Evolutionary conservation across 2,329 filamentous ascomycete species (phyloP), one percentile per base, ranked within the genome.

Genomic region (Colletotrichum abscissum): DNA sequence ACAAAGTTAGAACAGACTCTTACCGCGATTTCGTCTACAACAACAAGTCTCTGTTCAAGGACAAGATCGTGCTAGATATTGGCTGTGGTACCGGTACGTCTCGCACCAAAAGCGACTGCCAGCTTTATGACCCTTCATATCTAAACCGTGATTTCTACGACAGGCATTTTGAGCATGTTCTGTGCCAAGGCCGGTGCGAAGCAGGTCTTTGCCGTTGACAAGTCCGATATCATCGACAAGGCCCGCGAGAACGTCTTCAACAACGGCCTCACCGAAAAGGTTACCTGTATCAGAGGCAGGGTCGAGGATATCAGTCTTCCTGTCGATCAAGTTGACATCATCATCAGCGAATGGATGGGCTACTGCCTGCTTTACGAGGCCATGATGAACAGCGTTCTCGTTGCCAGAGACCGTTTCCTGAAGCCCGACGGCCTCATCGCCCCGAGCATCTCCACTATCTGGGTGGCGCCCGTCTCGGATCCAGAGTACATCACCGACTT

Each of bases 271-370:
- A 88, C 90, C 30, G 87, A 92, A 77, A 87, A 88, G 28, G 95
- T 98, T 79, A 95, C 92, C 56, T 95, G 94, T 78, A 86, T 98
- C 62, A 91, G 92, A 75, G 95, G 96, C 49, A 94, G 94, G 79
- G 94, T 98, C 74, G 96, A 98, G 82, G 95, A 98, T 76, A 93
- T 97, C 68, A 87, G 84, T 69, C 88, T 95, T 26, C 95, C 94
- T 1, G 92, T 96, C 8, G 87, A 91, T 67, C 87, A 95, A 79
- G 95, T 98, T 58, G 96, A 98, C 83, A 93, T 98, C 79, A 98
- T 98, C 80, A 92, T 98, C 74, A 97, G 94, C 73, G 95, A 98
- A 82, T 98, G 95, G 95, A 98, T 98, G 95, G 95, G 95, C 35
- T 98, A 98, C 81, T 94, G 92, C 76, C 88, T 98, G 22, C 88